phyloP scores from a whole-genome alignment of 2,329 filamentous ascomycete genomes.

The Parastagonospora nodorum region DNA sequence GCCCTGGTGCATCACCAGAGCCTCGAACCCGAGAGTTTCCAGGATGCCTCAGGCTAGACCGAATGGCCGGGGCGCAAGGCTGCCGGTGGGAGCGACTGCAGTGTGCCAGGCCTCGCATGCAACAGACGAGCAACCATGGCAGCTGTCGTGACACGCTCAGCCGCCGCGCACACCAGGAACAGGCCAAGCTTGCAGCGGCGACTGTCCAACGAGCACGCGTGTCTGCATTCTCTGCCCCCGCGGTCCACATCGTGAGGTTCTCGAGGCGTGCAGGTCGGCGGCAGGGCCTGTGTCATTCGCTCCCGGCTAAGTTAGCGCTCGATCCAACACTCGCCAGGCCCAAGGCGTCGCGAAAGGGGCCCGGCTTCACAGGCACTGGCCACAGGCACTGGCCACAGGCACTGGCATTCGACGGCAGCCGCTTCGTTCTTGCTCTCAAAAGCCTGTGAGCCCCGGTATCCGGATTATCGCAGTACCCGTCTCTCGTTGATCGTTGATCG shows the following conservation, averaged over 20 bases:
- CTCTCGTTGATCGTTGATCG: slow-evolving; percentile 11
- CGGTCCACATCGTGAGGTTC: slow-evolving; percentile 4
- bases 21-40: slow-evolving; percentile 1
- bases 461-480: not conserved
- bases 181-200: not conserved
- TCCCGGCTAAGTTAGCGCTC: slow-evolving; percentile 26
- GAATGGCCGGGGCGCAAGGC: not conserved
- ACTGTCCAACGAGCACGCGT: not conserved
- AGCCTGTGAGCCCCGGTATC: slow-evolving; percentile 14
- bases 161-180: not conserved
- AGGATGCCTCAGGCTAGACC: not conserved
- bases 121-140: not conserved
- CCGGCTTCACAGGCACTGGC: slow-evolving; percentile 23
- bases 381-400: slow-evolving; percentile 23
- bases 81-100: no score
- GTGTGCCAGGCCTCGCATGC: not conserved
- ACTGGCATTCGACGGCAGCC: slow-evolving; percentile 27
- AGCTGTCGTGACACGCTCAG: not conserved
- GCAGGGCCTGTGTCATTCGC: slow-evolving; percentile 10
- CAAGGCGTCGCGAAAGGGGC: slow-evolving; percentile 32
- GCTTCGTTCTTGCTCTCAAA: slow-evolving; percentile 11
- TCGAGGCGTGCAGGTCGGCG: slow-evolving; percentile 2
- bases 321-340: slow-evolving; percentile 20
- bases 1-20: slow-evolving; percentile 1
- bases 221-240: not conserved